Percentiles rank a stretch among this genome's conserved stretches.
Evolutionary conservation across 257 asterid genomes (phyloP).

Genomic region (Coffea canephora): DNA sequence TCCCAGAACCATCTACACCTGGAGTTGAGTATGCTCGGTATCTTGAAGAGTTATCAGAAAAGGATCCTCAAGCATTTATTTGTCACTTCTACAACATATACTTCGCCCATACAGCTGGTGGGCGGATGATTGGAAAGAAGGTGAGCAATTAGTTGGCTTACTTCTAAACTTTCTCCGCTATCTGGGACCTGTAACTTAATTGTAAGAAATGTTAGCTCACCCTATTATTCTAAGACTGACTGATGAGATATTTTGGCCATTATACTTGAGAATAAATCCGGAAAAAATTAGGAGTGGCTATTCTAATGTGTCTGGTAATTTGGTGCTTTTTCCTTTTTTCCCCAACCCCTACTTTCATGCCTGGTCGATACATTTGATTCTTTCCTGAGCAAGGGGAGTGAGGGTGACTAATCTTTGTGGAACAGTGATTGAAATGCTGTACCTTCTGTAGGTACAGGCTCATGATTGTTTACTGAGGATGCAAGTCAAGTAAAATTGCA

Average conservation of each 20-base stretch:
- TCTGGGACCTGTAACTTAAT: background rate
- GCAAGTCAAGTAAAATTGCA: background rate
- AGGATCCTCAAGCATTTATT: slow-evolving; percentile 81
- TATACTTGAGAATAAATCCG: too few species aligned
- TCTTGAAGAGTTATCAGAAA: slow-evolving; percentile 68
- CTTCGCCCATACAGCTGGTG: slow-evolving; percentile 98
- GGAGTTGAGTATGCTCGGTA: slow-evolving; percentile 59
- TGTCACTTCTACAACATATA: slow-evolving; percentile 94
- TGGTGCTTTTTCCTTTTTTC: background rate
- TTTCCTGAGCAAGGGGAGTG: background rate
- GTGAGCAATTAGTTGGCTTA: slow-evolving; percentile 25
- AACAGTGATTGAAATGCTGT: background rate
- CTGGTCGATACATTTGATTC: background rate
- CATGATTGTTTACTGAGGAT: too few species aligned
- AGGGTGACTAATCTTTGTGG: background rate
- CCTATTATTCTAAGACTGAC: background rate
- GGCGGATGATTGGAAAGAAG: slow-evolving; percentile 96
- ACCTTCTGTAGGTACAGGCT: background rate
- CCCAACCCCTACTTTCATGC: background rate
- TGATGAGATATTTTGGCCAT: background rate
- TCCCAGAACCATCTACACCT: slow-evolving; percentile 82
- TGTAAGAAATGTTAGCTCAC: background rate
- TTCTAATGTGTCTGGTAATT: background rate
- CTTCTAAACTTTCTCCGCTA: background rate
- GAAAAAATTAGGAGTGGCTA: background rate